Evolutionary conservation across 1,284 basidiomycete species (phyloP), one percentile per base, ranked within the genome.

Genomic region (Ustilago shanxiensis): DNA sequence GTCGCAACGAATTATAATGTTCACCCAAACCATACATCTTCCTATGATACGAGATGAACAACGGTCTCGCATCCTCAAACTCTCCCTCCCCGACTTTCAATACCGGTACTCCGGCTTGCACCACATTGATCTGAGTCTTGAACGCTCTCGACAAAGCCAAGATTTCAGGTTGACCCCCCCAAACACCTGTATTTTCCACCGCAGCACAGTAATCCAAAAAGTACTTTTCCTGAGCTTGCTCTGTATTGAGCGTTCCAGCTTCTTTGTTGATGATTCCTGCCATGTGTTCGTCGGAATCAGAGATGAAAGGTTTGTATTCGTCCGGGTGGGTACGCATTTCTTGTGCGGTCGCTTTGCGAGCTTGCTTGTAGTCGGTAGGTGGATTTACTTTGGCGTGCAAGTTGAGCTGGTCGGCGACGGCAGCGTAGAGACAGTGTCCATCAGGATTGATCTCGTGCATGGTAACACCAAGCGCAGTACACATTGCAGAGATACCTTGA

Each of bases 161-260:
- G 52, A 99, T 95, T 84, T 99, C 97, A 2, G 95, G 95, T 87
- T 99, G 95, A 41, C 97, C 97, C 52, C 97, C 97, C 97, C 97
- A 99, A 35, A 92, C 90, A 10, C 91, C 93, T 10, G 95, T 96
- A 81, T 92, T 89, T 55, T 92, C 91, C 22, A 99, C 91, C 11
- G 90, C 89, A 69, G 88, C 87, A 86, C 95, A 98, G 86, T 99
- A 98, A 71, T 89, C 87, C 55, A 90, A 87, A 81, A 93, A 97
- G 83, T 93, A 90, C 45, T 87, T 59, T 18, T 63, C 55, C 41
- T 72, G 69, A 37, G 66, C 89, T 7, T 91, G 89, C n/a, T 90
- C 92, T n/a, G 49, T 54, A 45, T 71, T 55, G 24, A 58, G 33
- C n/a, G 64, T 55, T 3, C 87, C 88, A n/a, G 90, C 90, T 85